A percentile compares a stretch with the other conserved stretches of the same genome.
These are phyloP conservation scores for Piloderma croceum DNA, from an alignment of 768 basidiomycete genomes.

Conservation along the genomic window DNA sequence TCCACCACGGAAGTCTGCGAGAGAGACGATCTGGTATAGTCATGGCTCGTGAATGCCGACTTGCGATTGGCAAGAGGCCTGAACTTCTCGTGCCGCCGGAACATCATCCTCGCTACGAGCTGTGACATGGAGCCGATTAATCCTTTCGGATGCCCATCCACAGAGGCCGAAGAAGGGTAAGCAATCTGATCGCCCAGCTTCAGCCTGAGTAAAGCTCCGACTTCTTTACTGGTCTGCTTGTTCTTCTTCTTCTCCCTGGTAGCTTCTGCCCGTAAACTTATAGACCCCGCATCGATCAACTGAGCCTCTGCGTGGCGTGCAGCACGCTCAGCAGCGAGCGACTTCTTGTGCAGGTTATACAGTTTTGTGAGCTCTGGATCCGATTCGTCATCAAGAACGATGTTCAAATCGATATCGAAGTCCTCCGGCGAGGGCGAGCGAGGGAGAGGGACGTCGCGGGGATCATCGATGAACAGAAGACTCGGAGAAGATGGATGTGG, in stretches of 20 bases:
- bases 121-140: constrained; percentile 30
- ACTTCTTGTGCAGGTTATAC: constrained; percentile 35
- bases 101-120: constrained; percentile 43
- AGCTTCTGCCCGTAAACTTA: constrained; percentile 37
- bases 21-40: constrained; percentile 27
- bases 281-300: constrained; percentile 31
- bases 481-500: constrained; percentile 15
- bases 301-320: constrained; percentile 24
- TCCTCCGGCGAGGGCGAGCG: constrained; percentile 42
- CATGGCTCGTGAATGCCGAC: constrained; percentile 11
- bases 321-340: constrained; percentile 27
- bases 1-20: constrained; percentile 6
- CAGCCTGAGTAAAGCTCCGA: constrained; percentile 49
- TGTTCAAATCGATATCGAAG: constrained; percentile 30
- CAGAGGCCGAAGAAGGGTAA: constrained; percentile 10
- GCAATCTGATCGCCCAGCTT: constrained; percentile 41
- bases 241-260: constrained; percentile 42
- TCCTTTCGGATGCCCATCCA: constrained; percentile 14
- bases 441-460: constrained; percentile 31
- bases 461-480: constrained; percentile 40
- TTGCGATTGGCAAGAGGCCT: constrained; percentile 36
- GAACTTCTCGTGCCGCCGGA: constrained; percentile 35
- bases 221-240: constrained; percentile 51
- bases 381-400: constrained; percentile 23
- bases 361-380: constrained; percentile 37